Conservation (phyloP, 208 protist genomes). For the Leishmania arabica region DNA sequence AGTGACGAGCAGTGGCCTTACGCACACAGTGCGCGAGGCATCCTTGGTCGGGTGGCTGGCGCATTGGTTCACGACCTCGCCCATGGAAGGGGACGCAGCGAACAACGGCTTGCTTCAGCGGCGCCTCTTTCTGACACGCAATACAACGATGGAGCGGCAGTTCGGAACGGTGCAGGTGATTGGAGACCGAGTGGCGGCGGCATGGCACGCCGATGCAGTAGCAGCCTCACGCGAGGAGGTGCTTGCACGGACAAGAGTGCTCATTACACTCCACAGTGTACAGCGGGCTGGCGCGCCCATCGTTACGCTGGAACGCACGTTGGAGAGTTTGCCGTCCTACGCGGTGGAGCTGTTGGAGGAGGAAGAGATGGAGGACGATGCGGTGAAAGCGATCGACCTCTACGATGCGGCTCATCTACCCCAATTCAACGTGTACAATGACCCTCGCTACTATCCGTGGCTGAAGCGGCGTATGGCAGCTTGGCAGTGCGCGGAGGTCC, state of each 20-base stretch:
- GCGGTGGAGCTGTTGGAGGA: constrained; percentile 4
- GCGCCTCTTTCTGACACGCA: constrained; percentile 30
- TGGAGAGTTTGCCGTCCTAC: constrained; percentile 34
- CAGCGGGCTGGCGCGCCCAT: constrained; percentile 11
- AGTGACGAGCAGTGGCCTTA: constrained; percentile 70
- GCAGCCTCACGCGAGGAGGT: constrained; percentile 3
- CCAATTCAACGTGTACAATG: constrained; percentile 37
- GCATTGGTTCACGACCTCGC: constrained; percentile 19
- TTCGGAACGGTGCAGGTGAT: constrained; percentile 42
- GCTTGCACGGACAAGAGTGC: constrained; percentile 18
- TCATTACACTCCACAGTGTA: constrained; percentile 19
- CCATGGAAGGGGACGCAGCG: constrained; percentile 6
- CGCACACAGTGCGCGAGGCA: constrained; percentile 37
- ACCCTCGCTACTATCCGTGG: constrained; percentile 37
- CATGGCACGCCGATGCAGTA: neutral
- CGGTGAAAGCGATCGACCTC: constrained; percentile 15
- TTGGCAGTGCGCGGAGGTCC: constrained; percentile 35
- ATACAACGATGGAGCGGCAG: constrained; percentile 25
- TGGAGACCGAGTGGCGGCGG: constrained; percentile 6
- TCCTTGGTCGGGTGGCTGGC: constrained; percentile 26
- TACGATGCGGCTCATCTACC: constrained; percentile 22
- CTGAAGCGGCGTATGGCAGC: constrained; percentile 34
- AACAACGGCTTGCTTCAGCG: constrained; percentile 25
- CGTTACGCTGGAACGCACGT: constrained; percentile 8
- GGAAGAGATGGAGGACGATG: constrained; percentile 4